These are phyloP conservation scores for Ricinus communis DNA, from an alignment of 345 rosid species.

Conservation along the genomic window DNA sequence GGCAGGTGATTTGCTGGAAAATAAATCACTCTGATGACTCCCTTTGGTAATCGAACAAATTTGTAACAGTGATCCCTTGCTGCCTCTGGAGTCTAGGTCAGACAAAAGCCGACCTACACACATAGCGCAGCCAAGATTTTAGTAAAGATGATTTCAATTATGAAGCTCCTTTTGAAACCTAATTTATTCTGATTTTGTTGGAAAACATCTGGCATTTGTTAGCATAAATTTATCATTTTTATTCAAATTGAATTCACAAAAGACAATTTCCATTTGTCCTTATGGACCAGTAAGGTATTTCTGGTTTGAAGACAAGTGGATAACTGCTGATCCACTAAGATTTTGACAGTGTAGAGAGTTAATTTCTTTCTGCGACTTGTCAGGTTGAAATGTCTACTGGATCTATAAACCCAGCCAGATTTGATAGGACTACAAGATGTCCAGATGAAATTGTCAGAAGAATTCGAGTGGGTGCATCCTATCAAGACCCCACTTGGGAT, in stretches of 20 bases:
- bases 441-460: slow-evolving; percentile 85
- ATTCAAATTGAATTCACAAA: neutral
- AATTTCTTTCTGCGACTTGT: slow-evolving; percentile 14
- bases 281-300: neutral
- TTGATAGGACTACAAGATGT: slow-evolving; percentile 62
- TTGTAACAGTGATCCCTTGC: neutral
- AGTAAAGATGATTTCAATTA: neutral
- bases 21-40: neutral
- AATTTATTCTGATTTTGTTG: neutral
- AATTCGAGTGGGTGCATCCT: slow-evolving; percentile 59
- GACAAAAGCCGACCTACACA: neutral
- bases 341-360: neutral
- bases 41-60: neutral
- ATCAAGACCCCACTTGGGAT: slow-evolving; percentile 57
- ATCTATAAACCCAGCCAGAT: slow-evolving; percentile 60
- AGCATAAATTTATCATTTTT: neutral
- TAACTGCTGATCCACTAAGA: too few relatives aligned
- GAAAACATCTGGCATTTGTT: neutral
- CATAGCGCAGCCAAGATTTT: neutral
- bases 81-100: neutral
- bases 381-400: slow-evolving; percentile 76
- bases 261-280: too few relatives aligned
- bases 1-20: neutral
- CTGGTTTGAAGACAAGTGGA: slow-evolving; percentile 4
- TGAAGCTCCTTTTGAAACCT: neutral